Evolutionary conservation across 2,329 filamentous ascomycete genomes (phyloP).

Genomic region (Ceratocystis destructans): DNA sequence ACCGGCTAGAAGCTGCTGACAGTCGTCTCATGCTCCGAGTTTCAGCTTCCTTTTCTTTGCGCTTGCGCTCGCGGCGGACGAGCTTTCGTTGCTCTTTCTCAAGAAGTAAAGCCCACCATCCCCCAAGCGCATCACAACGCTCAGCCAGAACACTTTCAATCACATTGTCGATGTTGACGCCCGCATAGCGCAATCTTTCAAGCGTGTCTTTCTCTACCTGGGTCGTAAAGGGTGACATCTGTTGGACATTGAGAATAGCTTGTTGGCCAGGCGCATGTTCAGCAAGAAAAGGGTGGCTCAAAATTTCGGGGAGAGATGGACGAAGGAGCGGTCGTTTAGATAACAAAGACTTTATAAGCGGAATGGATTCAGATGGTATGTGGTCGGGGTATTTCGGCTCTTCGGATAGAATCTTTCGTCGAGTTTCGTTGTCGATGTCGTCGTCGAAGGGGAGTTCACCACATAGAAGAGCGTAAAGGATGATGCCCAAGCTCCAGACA

Average conservation of each 20-base stretch:
- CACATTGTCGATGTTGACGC: slow-evolving; percentile 85
- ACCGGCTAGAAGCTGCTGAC: slow-evolving; percentile 75
- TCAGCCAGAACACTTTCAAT: slow-evolving; percentile 88
- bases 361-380: slow-evolving; percentile 62
- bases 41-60: slow-evolving; percentile 72
- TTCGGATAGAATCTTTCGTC: slow-evolving; percentile 67
- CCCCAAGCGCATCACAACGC: slow-evolving; percentile 76
- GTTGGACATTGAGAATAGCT: slow-evolving; percentile 70
- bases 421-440: slow-evolving; percentile 79
- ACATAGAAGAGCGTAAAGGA: slow-evolving; percentile 67
- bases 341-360: slow-evolving; percentile 64
- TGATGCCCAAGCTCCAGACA: slow-evolving; percentile 82
- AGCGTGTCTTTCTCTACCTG: slow-evolving; percentile 79
- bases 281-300: slow-evolving; percentile 73
- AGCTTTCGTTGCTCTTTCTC: slow-evolving; percentile 93
- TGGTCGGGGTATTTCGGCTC: slow-evolving; percentile 77
- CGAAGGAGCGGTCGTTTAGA: slow-evolving; percentile 80
- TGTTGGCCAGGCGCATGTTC: slow-evolving; percentile 82
- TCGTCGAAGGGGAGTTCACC: slow-evolving; percentile 92
- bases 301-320: slow-evolving; percentile 69
- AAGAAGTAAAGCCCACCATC: slow-evolving; percentile 90
- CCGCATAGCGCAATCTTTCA: slow-evolving; percentile 82
- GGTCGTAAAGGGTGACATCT: slow-evolving; percentile 71
- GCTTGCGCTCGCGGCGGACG: slow-evolving; percentile 61
- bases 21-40: slow-evolving; percentile 65